These are phyloP conservation scores for Psilocybe azurescens DNA, from an alignment of 768 basidiomycete genomes.

Conservation along the genomic window DNA sequence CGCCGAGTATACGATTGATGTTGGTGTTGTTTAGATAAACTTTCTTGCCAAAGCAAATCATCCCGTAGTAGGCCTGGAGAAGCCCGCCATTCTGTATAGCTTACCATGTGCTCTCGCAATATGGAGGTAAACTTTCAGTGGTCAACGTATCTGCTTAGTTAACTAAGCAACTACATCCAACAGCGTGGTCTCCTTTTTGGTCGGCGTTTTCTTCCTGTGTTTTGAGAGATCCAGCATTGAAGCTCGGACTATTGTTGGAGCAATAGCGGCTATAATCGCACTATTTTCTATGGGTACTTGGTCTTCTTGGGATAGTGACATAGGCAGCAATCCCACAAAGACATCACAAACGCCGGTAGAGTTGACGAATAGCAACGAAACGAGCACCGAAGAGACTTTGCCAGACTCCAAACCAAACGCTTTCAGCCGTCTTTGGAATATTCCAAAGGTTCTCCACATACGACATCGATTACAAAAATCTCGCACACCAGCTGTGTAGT, in stretches of 20 bases:
- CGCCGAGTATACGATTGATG: too few species aligned
- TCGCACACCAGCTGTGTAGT: too few species aligned
- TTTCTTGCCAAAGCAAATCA: too few species aligned
- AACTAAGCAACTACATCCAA: too few species aligned
- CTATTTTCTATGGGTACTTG: conserved; percentile 53
- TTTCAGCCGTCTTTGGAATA: background rate
- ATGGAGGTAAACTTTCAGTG: conserved; percentile 42
- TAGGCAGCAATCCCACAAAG: background rate
- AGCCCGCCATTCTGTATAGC: too few species aligned
- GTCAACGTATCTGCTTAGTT: too few species aligned
- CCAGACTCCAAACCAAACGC: background rate
- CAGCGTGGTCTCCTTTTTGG: conserved; percentile 24
- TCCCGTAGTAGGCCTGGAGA: too few species aligned
- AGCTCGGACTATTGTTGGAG: conserved; percentile 17
- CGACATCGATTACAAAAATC: too few species aligned
- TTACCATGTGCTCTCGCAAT: too few species aligned
- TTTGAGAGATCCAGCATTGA: conserved; percentile 19
- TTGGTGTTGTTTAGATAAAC: too few species aligned
- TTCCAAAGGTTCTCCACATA: too few species aligned
- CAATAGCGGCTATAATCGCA: conserved; percentile 1
- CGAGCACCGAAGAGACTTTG: background rate
- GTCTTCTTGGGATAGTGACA: conserved; percentile 40
- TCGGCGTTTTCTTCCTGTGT: conserved; percentile 23
- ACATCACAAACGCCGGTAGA: background rate
- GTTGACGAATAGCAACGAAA: background rate